These are phyloP conservation scores for Hypoxylon sp. DNA, from an alignment of 2,329 filamentous ascomycete species.

Conservation along the genomic window DNA sequence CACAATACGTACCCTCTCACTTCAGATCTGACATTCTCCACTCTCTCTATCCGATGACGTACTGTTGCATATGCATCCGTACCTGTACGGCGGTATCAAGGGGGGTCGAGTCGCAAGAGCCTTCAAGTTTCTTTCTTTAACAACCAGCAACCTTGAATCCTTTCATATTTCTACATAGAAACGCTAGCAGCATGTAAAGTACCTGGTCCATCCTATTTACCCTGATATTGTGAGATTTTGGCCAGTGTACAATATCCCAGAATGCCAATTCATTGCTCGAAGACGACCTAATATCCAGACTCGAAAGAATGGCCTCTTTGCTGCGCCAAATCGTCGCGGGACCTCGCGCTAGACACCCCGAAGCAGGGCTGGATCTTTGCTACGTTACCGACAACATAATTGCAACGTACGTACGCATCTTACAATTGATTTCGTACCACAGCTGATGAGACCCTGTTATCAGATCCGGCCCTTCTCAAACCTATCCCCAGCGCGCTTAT, in stretches of 20 bases:
- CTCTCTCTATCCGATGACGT: conserved; percentile 16
- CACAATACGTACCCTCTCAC: no score
- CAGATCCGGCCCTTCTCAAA: conserved; percentile 90
- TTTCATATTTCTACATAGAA: not conserved
- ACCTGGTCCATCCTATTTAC: not conserved
- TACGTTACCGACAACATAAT: conserved; percentile 90
- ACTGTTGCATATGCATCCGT: not conserved
- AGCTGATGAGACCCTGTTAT: conserved; percentile 58
- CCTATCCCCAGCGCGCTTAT: conserved; percentile 92
- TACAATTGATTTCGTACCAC: not conserved
- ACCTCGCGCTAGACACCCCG: conserved; percentile 84
- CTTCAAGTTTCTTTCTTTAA: no score
- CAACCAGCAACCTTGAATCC: no score
- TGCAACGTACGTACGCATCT: conserved; percentile 63
- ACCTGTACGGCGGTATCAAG: conserved; percentile 1
- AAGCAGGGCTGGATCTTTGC: conserved; percentile 92
- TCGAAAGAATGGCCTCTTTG: conserved; percentile 73
- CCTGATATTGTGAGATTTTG: not conserved
- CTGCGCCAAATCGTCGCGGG: conserved; percentile 93
- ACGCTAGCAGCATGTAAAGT: not conserved
- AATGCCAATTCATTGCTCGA: conserved; percentile 16
- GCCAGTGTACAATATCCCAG: not conserved
- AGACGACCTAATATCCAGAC: not conserved
- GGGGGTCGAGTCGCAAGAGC: not conserved
- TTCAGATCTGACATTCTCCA: conserved; percentile 3